Evolutionary conservation across 202 grass and related monocot species (phyloP), one percentile per base, ranked within the genome.

Genomic region (Zizania palustris): DNA sequence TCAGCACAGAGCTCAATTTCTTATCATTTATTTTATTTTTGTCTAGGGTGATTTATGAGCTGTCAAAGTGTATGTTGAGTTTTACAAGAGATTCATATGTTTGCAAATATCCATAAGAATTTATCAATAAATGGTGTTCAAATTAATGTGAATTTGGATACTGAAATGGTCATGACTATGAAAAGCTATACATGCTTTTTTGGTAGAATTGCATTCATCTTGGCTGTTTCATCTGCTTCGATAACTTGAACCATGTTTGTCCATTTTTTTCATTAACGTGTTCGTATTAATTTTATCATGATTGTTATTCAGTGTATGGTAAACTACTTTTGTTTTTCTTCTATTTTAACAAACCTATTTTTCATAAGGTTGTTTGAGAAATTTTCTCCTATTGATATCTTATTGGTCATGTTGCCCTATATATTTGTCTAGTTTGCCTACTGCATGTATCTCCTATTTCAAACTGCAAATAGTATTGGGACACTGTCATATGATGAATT

Each of bases 361-460:
- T 43, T 69, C 9, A 49, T 63, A 44, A 9, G 51, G 38, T 20
- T 51, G 13, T 22, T 67, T 12, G 22, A 36, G 18, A 45, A 21
- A 22, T 45, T 4, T 67, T 15, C 60, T 87, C 43, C 3, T 34
- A 5, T 66, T 77, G 28, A 70, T 72, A 21, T 66, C 60, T 43
- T 72, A 3, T 73, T 60, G 49, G 10, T 73, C 60, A 59, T 18
- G 46, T 45, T 9, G 57, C 6, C 38, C 11, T 8, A 66, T 4
- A 13, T 75, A 41, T 53, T 9, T 36, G 33, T 66, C 37, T 80
- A 80, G 11, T 34, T 54, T 80, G 11, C 54, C 43, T 73, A 34
- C 14, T 9, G 53, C 68, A 41, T 65, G 22, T 19, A 0, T 62
- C 38, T 34, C 48, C 46, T 49, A 40, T 71, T 50, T 19, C 21